phyloP scores from a whole-genome alignment of 495 filamentous ascomycete genomes.

The Penicillium daleae region DNA sequence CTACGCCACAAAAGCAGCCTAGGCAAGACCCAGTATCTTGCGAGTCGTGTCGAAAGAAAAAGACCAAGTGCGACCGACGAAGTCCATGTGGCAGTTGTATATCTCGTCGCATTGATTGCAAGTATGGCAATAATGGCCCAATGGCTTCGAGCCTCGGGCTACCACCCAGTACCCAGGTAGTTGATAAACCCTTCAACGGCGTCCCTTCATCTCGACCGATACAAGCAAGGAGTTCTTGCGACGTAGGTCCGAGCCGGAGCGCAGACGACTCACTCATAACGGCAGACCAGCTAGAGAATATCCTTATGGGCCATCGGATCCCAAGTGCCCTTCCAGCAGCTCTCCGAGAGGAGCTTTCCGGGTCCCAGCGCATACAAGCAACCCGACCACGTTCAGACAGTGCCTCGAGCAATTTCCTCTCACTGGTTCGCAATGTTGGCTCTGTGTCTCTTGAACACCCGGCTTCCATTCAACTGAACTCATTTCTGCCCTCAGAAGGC shows the following conservation, averaged over 20 bases:
- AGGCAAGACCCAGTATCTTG: conserved; percentile 57
- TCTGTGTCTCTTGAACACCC: conserved; percentile 28
- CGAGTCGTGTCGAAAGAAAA: conserved; percentile 30
- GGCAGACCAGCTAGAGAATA: conserved; percentile 44
- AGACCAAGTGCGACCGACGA: conserved; percentile 23
- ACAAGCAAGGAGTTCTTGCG: neutral
- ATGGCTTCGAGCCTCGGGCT: neutral
- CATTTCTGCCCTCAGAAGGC: conserved; percentile 31
- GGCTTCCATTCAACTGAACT: conserved; percentile 25
- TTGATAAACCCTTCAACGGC: neutral
- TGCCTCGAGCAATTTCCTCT: neutral
- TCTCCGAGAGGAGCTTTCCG: conserved; percentile 27
- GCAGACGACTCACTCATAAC: conserved; percentile 31
- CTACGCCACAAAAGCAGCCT: conserved; percentile 25
- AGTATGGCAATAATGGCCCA: conserved; percentile 19
- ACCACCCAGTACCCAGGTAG: neutral
- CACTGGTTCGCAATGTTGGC: neutral
- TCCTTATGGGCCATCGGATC: conserved; percentile 44
- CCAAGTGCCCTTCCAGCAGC: conserved; percentile 32
- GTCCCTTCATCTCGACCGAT: conserved; percentile 1
- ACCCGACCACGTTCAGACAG: neutral
- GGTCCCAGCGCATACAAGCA: conserved; percentile 7
- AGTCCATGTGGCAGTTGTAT: conserved; percentile 52
- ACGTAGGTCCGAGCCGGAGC: neutral
- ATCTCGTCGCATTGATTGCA: conserved; percentile 41